Conservation (phyloP, 2,329 filamentous ascomycete genomes). For the Diaporthe velutina region DNA sequence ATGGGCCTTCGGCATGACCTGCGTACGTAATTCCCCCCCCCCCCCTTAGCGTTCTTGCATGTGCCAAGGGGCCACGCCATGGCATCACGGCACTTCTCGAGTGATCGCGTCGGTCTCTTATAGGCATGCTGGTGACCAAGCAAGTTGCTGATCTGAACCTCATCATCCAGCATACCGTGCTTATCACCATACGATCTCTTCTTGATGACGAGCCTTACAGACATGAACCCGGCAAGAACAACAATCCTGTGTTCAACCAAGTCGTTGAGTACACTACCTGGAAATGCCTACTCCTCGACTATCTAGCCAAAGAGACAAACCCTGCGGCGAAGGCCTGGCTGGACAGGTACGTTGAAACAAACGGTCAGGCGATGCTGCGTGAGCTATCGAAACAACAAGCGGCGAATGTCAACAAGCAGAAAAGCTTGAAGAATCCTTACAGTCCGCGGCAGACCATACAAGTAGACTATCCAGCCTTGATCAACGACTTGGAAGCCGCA, state of each 20-base stretch:
- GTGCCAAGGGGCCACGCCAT: neutral
- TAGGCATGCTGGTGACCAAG: neutral
- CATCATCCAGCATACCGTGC: neutral
- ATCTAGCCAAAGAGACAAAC: neutral
- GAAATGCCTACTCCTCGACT: neutral
- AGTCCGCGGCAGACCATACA: neutral
- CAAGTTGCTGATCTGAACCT: neutral
- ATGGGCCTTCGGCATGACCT: conserved; percentile 3
- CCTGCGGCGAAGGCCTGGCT: conserved; percentile 6
- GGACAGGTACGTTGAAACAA: neutral
- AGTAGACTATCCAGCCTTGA: neutral
- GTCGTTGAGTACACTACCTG: neutral
- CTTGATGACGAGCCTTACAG: conserved; percentile 8
- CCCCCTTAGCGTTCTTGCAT: neutral
- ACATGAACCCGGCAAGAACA: neutral
- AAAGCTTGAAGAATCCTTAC: neutral
- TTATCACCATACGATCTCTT: conserved; percentile 9
- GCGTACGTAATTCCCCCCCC: neutral
- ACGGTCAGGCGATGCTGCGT: neutral
- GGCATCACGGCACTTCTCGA: neutral
- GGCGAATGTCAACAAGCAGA: neutral
- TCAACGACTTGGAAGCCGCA: neutral
- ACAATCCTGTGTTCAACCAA: neutral
- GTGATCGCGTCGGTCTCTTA: neutral
- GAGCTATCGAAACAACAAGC: neutral